Percentiles rank a stretch among this genome's conserved stretches.
These are phyloP conservation scores for Physcomitrellopsis africana DNA, from an alignment of 225 moss, liverwort and hornwort genomes.

Conservation along the genomic window DNA sequence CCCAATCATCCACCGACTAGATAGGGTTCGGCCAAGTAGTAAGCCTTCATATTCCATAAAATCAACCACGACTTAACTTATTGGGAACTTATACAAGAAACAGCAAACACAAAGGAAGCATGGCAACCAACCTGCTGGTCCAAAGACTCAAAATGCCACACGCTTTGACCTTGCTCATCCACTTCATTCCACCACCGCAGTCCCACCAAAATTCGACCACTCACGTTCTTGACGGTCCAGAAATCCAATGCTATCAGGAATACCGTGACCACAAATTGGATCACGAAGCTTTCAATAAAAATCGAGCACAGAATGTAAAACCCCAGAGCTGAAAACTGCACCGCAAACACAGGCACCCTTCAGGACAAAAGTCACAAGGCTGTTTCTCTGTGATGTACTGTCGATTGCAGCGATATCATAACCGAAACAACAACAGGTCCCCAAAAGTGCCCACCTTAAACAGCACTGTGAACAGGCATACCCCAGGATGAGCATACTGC, in stretches of 20 bases:
- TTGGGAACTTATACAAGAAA: not conserved
- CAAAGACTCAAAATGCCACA: slow-evolving; percentile 97
- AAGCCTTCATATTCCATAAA: not conserved
- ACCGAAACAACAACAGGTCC: not conserved
- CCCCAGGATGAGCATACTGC: slow-evolving; percentile 83
- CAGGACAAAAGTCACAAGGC: slow-evolving; percentile 11
- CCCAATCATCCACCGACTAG: not conserved
- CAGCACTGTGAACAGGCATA: slow-evolving; percentile 75
- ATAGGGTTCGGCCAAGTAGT: slow-evolving; percentile 8
- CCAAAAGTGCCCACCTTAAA: slow-evolving; percentile 65
- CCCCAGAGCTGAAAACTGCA: slow-evolving; percentile 71
- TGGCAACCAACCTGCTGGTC: slow-evolving; percentile 75
- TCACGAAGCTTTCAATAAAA: slow-evolving; percentile 82
- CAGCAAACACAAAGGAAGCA: not conserved
- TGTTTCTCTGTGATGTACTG: not conserved
- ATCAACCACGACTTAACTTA: too few species aligned
- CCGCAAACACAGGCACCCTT: slow-evolving; percentile 19
- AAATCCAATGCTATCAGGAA: slow-evolving; percentile 90
- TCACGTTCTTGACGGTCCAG: slow-evolving; percentile 99
- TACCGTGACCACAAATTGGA: slow-evolving; percentile 97
- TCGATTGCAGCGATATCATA: not conserved
- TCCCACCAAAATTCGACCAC: slow-evolving; percentile 94
- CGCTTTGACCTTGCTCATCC: slow-evolving; percentile 83
- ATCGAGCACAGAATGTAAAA: slow-evolving; percentile 81
- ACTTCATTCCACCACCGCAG: slow-evolving; percentile 99